Base-by-base conservation (phyloP, 352 stramenopile genomes). In the Globisporangium canariense region DNA sequence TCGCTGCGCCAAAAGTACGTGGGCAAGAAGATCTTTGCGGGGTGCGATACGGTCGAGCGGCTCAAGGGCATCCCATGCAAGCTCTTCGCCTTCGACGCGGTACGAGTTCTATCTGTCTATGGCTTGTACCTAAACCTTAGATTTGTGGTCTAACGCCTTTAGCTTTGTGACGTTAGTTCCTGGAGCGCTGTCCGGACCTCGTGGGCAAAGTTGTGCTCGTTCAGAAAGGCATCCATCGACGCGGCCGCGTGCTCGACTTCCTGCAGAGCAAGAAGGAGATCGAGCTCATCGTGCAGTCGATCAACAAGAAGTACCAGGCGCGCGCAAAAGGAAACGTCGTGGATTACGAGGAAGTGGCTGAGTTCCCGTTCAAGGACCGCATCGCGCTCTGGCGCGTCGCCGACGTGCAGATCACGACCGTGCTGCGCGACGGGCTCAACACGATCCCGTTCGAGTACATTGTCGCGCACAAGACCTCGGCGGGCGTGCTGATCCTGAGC, bases 11-110 rank as follows among this genome's bases (percentile, higher is more conserved):
- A 90, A 51, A 81, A 83, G 47, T 86, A 87, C 53, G 66, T 67
- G 1, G 79, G 81, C 47, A 91, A 90, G 70, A 88, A 81, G 54
- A 96, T 98, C 47, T 90, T 98, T 65, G 87, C 91, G 16, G 96
- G 93, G 0, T 97, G 97, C 66, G 94, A 99, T 71, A 87, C 86
- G 6, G 71, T 99, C 52, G 97, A 99, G 70, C 90, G 95, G 0
- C 74, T 99, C 5, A 98, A 98, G 67, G 97, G 97, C 16, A 96
- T 99, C 45, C 96, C 96, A 32, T 81, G 98, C 36, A 99, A 99
- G 75, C 88, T 99, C 43, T 73, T 99, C 34, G 97, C 94, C 0
- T 96, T 99, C 49, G 93, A 99, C 36, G 74, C 70, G 59, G 70
- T 77, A 61, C 36, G 32, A 43, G 63, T 4, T 41, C 1, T 40